Conservation (phyloP, 306 rosid genomes). For the Rosa lucieae region DNA sequence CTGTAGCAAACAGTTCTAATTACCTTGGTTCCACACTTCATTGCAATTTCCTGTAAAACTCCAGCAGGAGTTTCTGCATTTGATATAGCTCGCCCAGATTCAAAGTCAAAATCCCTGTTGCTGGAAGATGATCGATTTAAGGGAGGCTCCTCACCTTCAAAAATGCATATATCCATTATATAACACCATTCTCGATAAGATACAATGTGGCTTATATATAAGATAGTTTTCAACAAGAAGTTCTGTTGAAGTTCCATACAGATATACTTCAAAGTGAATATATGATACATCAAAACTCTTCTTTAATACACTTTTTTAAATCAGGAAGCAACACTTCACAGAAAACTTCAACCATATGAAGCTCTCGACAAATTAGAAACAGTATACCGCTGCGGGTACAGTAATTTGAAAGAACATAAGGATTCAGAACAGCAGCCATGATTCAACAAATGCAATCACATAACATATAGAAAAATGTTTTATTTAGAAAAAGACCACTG, state of each 20-base stretch:
- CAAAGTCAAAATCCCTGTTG: constrained; percentile 67
- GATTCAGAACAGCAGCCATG: background rate
- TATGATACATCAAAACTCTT: background rate
- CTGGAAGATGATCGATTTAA: constrained; percentile 66
- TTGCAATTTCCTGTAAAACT: constrained; percentile 81
- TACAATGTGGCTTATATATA: constrained; percentile 7
- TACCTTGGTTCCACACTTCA: constrained; percentile 94
- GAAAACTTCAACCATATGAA: background rate
- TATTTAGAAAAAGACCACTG: background rate
- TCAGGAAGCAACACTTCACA: background rate
- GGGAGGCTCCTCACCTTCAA: constrained; percentile 73
- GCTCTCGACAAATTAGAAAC: background rate
- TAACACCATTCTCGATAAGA: constrained; percentile 20
- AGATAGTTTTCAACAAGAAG: background rate
- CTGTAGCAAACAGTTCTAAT: constrained; percentile 5
- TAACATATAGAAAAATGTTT: background rate
- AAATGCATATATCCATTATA: constrained; percentile 20
- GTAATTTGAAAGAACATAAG: background rate
- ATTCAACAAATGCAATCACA: background rate
- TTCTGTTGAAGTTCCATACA: background rate
- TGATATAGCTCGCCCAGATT: constrained; percentile 56
- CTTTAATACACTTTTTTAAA: background rate
- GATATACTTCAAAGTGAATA: background rate
- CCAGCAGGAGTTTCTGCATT: constrained; percentile 59
- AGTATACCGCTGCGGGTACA: background rate